Evolutionary conservation across 345 rosid species (phyloP), one percentile per base, ranked within the genome.

Genomic region (Brassica napus): DNA sequence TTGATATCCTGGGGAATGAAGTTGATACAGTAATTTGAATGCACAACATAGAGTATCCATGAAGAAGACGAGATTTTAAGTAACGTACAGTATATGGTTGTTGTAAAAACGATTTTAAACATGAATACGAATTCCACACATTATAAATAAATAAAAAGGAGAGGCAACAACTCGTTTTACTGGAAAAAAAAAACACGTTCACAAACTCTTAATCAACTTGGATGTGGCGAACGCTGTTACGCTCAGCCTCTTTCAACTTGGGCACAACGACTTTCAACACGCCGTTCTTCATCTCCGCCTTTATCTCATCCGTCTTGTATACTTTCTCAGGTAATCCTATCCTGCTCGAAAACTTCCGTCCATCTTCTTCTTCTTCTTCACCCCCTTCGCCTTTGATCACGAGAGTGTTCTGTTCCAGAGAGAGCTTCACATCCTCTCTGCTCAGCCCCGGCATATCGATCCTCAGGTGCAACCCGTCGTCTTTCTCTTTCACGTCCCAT

Each of bases 251-350:
- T 73, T 88, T 86, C 5, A 86, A 81, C 85, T 91, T 93, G 0
- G 97, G 91, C 39, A 93, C 85, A 4, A 77, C 76, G 18, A 91
- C 87, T 81, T 82, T 89, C 80, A 93, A 55, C 71, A 91, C 98
- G 0, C 93, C 98, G 5, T 91, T 86, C 83, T 89, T 93, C 97
- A 93, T 88, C 90, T 89, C 94, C 21, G 93, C 91, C 76, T 82
- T 89, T 5, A 91, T 90, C 80, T 83, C 71, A 42, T 85, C 87
- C 65, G 16, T 68, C 52, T 76, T 69, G 54, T 68, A 68, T 0
- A 69, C 35, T 5, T 47, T 69, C 69, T 76, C 74, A 11, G 62
- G 74, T 0, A 76, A 76, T 5, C 37, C 52, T 0, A 69, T 76
- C 74, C 69, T 44, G 77, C 89, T 85, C 0, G 81, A 70, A 77